These are phyloP conservation scores for Baorangia bicolor DNA, from an alignment of 768 basidiomycete genomes.

Conservation along the genomic window DNA sequence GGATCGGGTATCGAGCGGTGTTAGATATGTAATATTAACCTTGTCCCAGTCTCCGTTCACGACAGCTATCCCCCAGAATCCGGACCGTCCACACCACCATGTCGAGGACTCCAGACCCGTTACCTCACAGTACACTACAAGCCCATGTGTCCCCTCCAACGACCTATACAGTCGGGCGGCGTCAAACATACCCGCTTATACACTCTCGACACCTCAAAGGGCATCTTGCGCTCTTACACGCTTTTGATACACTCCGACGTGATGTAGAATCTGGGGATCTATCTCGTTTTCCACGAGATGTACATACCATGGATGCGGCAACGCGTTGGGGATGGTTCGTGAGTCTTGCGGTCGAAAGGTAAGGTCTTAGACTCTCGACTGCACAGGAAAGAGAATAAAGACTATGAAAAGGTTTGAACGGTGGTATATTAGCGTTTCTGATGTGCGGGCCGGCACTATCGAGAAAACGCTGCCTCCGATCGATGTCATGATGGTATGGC, in stretches of 20 bases:
- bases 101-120: too few relatives aligned
- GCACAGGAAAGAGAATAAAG: too few relatives aligned
- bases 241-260: constrained; percentile 24
- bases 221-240: constrained; percentile 28
- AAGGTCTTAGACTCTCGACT: not conserved
- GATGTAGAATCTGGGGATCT: constrained; percentile 16
- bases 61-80: too few relatives aligned
- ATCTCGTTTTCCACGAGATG: constrained; percentile 11
- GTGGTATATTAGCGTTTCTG: constrained; percentile 25
- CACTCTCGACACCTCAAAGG: constrained; percentile 21
- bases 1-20: too few relatives aligned
- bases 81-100: too few relatives aligned
- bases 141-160: not conserved
- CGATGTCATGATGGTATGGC: constrained; percentile 40
- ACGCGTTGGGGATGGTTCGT: constrained; percentile 38
- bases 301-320: constrained; percentile 12
- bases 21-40: too few relatives aligned
- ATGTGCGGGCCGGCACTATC: not conserved
- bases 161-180: not conserved
- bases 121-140: too few relatives aligned
- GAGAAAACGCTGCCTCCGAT: constrained; percentile 28
- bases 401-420: constrained; percentile 29
- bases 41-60: too few relatives aligned
- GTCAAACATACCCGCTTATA: constrained; percentile 12
- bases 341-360: constrained; percentile 35